A percentile compares a stretch with the other conserved stretches of the same genome.
phyloP scores from a whole-genome alignment of 768 basidiomycete genomes.

The Mycena capillaripes region DNA sequence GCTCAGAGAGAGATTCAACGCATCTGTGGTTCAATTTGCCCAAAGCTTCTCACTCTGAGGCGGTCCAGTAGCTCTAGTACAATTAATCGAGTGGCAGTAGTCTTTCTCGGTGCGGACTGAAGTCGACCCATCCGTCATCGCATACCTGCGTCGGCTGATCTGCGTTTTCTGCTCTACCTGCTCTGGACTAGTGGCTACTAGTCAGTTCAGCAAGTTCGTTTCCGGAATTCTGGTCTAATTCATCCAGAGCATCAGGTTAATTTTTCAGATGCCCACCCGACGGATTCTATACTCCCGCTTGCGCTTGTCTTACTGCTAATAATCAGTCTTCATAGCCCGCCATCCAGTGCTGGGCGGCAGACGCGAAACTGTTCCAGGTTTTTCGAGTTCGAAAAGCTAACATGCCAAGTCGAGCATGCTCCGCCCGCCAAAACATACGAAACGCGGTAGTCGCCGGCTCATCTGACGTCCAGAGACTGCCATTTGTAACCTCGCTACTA shows the following conservation, averaged over 20 bases:
- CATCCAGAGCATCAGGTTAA: constrained; percentile 51
- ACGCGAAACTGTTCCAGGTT: too few relatives aligned
- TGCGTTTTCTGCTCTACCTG: constrained; percentile 47
- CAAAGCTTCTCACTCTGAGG: constrained; percentile 42
- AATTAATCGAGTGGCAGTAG: constrained; percentile 21
- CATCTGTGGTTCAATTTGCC: constrained; percentile 53
- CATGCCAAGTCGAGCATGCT: too few relatives aligned
- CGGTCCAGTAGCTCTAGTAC: constrained; percentile 18
- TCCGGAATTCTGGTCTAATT: constrained; percentile 15
- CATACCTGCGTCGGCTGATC: constrained; percentile 40
- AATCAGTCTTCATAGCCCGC: too few relatives aligned
- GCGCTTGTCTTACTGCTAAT: too few relatives aligned
- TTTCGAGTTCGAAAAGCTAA: too few relatives aligned
- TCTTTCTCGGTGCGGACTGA: constrained; percentile 24
- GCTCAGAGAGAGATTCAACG: constrained; percentile 61
- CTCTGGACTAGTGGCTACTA: constrained; percentile 59
- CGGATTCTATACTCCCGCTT: too few relatives aligned
- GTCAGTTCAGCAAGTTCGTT: constrained; percentile 9
- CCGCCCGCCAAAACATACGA: too few relatives aligned
- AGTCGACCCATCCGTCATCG: constrained; percentile 49
- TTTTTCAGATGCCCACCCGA: too few relatives aligned
- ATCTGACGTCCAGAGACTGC: too few relatives aligned
- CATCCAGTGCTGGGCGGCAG: too few relatives aligned
- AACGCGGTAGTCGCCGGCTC: too few relatives aligned
- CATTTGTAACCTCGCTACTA: too few relatives aligned